Evolutionary conservation across 192 early-diverging fungal species (phyloP).

Genomic region (Physocladia obscura): DNA sequence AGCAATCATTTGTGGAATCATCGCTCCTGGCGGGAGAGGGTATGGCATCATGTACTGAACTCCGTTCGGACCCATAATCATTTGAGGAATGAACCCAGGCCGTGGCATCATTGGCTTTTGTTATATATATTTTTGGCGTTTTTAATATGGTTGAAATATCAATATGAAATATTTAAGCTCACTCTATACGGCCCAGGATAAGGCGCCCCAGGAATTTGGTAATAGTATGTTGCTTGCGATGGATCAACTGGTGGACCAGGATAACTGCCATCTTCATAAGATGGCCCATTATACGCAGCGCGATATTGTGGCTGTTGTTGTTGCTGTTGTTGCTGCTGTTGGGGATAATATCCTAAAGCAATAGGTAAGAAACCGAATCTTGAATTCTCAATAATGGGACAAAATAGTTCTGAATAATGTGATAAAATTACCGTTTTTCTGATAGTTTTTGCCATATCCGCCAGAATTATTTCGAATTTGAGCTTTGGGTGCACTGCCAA

Average conservation of each 20-base stretch:
- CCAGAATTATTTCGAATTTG: slow-evolving; percentile 19
- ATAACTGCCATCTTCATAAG: slow-evolving; percentile 19
- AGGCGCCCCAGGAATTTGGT: slow-evolving; percentile 7
- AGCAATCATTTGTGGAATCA: slow-evolving; percentile 32
- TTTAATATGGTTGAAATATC: not conserved
- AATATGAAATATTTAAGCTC: not conserved
- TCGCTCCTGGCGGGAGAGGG: slow-evolving; percentile 8
- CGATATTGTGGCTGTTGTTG: slow-evolving; percentile 14
- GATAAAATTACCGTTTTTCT: slow-evolving; percentile 24
- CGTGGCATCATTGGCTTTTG: slow-evolving; percentile 24
- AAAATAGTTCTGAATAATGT: not conserved
- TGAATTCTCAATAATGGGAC: not conserved
- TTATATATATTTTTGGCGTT: not conserved
- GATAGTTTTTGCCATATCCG: slow-evolving; percentile 23
- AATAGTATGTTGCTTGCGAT: slow-evolving; percentile 11
- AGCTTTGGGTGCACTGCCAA: slow-evolving; percentile 2
- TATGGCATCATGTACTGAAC: slow-evolving; percentile 32
- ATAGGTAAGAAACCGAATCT: not conserved
- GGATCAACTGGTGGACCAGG: slow-evolving; percentile 14
- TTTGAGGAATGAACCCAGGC: slow-evolving; percentile 26
- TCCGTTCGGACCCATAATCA: slow-evolving; percentile 22
- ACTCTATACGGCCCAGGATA: slow-evolving; percentile 23
- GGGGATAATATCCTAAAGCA: not conserved
- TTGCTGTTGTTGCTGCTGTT: not conserved
- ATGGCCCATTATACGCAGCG: slow-evolving; percentile 8